A percentile compares a stretch with the other conserved stretches of the same genome.
Evolutionary conservation across 495 filamentous ascomycete genomes (phyloP).

Genomic region (Hyaloscypha finlandica): DNA sequence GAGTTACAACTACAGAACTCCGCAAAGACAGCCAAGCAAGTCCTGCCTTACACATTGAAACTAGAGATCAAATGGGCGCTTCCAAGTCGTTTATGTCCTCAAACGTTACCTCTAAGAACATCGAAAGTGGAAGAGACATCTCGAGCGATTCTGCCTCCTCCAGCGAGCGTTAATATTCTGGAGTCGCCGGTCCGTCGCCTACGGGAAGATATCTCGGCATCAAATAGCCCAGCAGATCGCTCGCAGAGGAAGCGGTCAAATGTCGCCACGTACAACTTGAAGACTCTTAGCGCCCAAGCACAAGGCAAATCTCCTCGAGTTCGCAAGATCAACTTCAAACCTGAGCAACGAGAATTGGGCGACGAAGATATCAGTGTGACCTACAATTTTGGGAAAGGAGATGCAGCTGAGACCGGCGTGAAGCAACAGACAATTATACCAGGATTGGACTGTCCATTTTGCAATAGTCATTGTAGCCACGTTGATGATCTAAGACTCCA

Average conservation of each 20-base stretch:
- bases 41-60: conserved; percentile 18
- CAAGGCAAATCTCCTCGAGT: conserved; percentile 46
- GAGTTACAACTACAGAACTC: conserved; percentile 1
- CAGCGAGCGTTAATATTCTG: not conserved
- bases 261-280: conserved; percentile 55
- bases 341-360: conserved; percentile 17
- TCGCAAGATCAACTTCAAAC: conserved; percentile 39
- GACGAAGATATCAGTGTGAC: conserved; percentile 19
- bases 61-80: conserved; percentile 21
- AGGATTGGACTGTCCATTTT: conserved; percentile 47
- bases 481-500: conserved; percentile 48
- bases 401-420: conserved; percentile 19
- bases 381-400: conserved; percentile 24
- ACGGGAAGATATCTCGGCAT: conserved; percentile 7
- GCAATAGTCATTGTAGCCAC: conserved; percentile 42
- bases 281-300: conserved; percentile 47
- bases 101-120: not conserved
- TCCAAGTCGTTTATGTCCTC: conserved; percentile 15
- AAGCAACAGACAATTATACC: conserved; percentile 44
- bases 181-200: conserved; percentile 2
- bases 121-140: not conserved
- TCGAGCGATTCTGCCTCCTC: not conserved
- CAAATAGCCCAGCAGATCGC: conserved; percentile 26
- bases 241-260: conserved; percentile 35
- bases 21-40: not conserved